These are phyloP conservation scores for Plasmodium reichenowi DNA, from an alignment of 169 alveolate genomes.

Conservation along the genomic window DNA sequence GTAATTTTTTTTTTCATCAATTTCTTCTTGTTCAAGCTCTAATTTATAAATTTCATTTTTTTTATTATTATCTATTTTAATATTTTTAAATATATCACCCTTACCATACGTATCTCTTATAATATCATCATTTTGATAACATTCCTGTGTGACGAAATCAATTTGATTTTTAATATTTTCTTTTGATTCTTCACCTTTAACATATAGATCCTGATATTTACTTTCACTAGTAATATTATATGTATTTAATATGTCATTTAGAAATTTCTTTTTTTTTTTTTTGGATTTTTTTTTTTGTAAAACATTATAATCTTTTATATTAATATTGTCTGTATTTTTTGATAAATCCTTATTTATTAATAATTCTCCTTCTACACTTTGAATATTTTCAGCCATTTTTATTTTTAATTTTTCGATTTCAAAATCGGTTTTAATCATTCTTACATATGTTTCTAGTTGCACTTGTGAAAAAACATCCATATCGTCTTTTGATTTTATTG, in stretches of 20 bases:
- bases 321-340: conserved; percentile 21
- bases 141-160: not conserved
- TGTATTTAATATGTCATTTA: conserved; percentile 45
- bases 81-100: not conserved
- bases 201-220: conserved; percentile 5
- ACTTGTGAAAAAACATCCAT: conserved; percentile 87
- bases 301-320: conserved; percentile 53
- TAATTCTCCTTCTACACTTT: conserved; percentile 66
- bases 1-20: not conserved
- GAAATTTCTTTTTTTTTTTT: conserved; percentile 25
- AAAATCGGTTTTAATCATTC: conserved; percentile 86
- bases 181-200: not conserved
- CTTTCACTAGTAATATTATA: not conserved
- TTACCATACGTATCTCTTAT: not conserved
- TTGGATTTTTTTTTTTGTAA: conserved; percentile 38
- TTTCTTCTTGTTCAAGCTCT: not conserved
- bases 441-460: conserved; percentile 88
- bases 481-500: conserved; percentile 84
- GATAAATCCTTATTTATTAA: conserved; percentile 36
- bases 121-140: not conserved
- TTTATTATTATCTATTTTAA: not conserved
- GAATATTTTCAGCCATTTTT: conserved; percentile 79
- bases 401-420: conserved; percentile 88
- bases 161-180: not conserved
- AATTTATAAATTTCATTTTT: not conserved